Base-by-base conservation (phyloP, 2,329 filamentous ascomycete species). In the Aspergillus japonicus region DNA sequence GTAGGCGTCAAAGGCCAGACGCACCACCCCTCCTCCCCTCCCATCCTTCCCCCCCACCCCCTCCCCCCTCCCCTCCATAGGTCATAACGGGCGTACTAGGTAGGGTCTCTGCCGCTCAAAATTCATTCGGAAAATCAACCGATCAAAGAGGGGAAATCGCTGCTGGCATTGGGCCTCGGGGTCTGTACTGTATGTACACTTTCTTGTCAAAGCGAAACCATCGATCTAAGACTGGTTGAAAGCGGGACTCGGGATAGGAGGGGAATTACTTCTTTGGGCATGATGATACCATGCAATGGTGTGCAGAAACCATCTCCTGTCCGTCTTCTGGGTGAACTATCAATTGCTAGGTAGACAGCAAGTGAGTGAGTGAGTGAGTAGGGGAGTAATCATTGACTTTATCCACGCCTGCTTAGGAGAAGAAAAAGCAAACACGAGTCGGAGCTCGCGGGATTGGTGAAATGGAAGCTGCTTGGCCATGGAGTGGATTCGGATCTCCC, bases 391-490 rank as follows among this genome's bases (percentile, higher is more conserved):
- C 10, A 48, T 48, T 48, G 31, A 47, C 31, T 29, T 47, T 47
- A 50, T 26, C 24, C 39, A 47, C 39, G n/a, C 29, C 23, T 55
- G 53, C 44, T 48, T 29, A 48, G 42, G 42, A 55, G 53, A 47
- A 24, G 42, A 54, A 48, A 58, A 54, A 58, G 42, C 50, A 49
- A 49, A 54, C 50, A 55, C 21, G 33, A 10, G 19, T 51, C 57
- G 57, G 57, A 59, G 52, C 49, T 33, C 35, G 54, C 52, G 57
- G 57, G 57, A 59, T 59, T 59, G 57, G 52, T 47, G 52, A 52
- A 26, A 39, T 59, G 35, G 23, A 33, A 47, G 44, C 52, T 47
- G 39, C 39, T 54, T 54, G 47, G 52, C 52, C 39, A 47, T 54
- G 44, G 42, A 31, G 53, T 55, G 53, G 53, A 55, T 39, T 47